Conservation (phyloP, 441 rosid species). For the Arabidopsis lyrata region DNA sequence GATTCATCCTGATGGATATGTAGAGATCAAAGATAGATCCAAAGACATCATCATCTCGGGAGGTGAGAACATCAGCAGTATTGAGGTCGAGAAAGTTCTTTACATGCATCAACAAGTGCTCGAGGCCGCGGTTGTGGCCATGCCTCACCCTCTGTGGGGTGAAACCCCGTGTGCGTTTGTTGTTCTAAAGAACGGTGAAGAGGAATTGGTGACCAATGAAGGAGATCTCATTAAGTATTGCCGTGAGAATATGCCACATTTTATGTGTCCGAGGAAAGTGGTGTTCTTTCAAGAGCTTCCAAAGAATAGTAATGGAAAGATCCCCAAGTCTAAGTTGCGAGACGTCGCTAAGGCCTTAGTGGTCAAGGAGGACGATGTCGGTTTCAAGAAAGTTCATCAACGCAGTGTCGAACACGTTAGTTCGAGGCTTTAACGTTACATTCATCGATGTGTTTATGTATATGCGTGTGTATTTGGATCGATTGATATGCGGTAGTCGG, state of each 20-base stretch:
- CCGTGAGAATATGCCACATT: conserved; percentile 1
- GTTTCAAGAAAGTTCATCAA: background rate
- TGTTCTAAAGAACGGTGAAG: background rate
- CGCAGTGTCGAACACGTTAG: background rate
- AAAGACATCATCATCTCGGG: background rate
- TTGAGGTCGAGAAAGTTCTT: background rate
- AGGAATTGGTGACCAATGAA: background rate
- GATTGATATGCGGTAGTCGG: too few relatives aligned
- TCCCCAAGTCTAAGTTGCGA: background rate
- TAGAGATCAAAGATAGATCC: conserved; percentile 4
- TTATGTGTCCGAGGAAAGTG: background rate
- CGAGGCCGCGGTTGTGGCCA: background rate
- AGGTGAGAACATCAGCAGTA: background rate
- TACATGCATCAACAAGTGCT: background rate
- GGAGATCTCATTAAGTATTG: background rate
- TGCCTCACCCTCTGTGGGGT: conserved; percentile 1
- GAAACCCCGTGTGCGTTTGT: conserved; percentile 3
- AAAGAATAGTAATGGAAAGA: background rate
- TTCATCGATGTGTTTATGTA: too few relatives aligned
- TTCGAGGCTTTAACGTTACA: background rate
- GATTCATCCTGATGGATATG: background rate
- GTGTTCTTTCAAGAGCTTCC: background rate
- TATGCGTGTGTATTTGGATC: background rate
- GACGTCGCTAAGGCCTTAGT: background rate
- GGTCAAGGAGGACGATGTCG: background rate